A percentile compares a stretch with the other conserved stretches of the same genome.
Conservation (phyloP, 169 alveolate genomes). For the Sarcocystis neurona region DNA sequence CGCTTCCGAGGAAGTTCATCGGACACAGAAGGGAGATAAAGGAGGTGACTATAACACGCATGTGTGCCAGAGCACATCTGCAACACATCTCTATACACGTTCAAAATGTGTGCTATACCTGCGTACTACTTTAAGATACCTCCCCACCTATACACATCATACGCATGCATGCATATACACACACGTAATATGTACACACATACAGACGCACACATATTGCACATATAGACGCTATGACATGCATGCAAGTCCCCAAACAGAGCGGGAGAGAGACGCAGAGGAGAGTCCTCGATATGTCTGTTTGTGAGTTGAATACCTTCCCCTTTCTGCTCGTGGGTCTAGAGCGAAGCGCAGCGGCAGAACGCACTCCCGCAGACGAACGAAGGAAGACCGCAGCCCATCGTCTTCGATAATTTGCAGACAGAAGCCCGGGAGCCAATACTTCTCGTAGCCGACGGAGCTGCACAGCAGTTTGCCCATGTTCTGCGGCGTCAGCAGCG, state of each 20-base stretch:
- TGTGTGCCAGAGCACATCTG: too few species aligned
- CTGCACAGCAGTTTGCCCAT: slow-evolving; percentile 11
- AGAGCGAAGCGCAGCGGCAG: slow-evolving; percentile 59
- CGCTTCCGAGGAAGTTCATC: too few species aligned
- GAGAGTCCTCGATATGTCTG: neutral
- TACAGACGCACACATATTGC: too few species aligned
- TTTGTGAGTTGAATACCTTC: neutral
- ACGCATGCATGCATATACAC: too few species aligned
- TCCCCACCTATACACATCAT: too few species aligned
- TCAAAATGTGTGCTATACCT: too few species aligned
- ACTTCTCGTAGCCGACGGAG: slow-evolving; percentile 58
- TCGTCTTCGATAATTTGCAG: slow-evolving; percentile 56
- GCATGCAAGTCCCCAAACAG: neutral
- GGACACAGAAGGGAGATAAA: too few species aligned
- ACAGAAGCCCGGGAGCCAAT: slow-evolving; percentile 48
- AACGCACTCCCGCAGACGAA: slow-evolving; percentile 40
- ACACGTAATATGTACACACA: too few species aligned
- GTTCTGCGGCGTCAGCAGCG: neutral
- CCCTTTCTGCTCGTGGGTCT: slow-evolving; percentile 37
- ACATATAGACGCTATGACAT: neutral
- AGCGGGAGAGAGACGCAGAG: neutral
- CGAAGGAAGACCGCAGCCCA: slow-evolving; percentile 10
- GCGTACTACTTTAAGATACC: too few species aligned
- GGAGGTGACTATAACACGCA: too few species aligned
- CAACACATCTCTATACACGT: too few species aligned